Evolutionary conservation across 305 asterid species (phyloP).

Genomic region (Fraxinus greggii): DNA sequence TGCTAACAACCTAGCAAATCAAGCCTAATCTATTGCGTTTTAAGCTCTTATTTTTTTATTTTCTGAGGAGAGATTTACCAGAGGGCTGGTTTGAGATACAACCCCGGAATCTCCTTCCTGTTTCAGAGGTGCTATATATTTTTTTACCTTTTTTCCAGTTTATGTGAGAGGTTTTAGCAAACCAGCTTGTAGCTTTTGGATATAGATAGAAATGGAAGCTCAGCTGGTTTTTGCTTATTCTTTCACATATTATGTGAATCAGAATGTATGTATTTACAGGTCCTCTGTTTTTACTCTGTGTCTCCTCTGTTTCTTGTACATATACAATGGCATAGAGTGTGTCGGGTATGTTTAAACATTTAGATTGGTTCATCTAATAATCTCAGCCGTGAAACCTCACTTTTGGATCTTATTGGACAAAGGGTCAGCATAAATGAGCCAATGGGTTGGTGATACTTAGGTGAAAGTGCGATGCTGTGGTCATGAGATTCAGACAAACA

Average conservation of each 20-base stretch:
- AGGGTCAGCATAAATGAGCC: slow-evolving; percentile 15
- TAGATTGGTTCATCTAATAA: background rate
- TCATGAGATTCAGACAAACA: slow-evolving; percentile 31
- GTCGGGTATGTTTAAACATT: background rate
- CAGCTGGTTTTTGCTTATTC: slow-evolving; percentile 70
- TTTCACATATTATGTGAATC: slow-evolving; percentile 39
- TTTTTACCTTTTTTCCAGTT: slow-evolving; percentile 7
- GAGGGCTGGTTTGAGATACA: slow-evolving; percentile 38
- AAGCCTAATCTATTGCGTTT: slow-evolving; percentile 23
- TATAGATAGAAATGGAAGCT: slow-evolving; percentile 63
- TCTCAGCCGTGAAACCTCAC: background rate
- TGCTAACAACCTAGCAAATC: slow-evolving; percentile 30
- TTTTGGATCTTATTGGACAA: background rate
- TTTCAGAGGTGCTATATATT: slow-evolving; percentile 14
- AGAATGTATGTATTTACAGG: background rate
- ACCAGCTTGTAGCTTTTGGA: slow-evolving; percentile 77
- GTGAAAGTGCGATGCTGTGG: background rate
- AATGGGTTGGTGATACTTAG: slow-evolving; percentile 7
- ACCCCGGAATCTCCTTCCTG: slow-evolving; percentile 43
- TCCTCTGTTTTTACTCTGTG: slow-evolving; percentile 32
- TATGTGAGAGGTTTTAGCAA: slow-evolving; percentile 51
- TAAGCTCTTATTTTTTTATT: background rate
- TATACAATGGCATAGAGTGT: slow-evolving; percentile 14
- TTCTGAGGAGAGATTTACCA: slow-evolving; percentile 34
- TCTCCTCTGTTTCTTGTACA: slow-evolving; percentile 31